Percentiles rank a stretch among this genome's conserved stretches.
phyloP scores from a whole-genome alignment of 805 yeast genomes.

The Alloascoidea africana region DNA sequence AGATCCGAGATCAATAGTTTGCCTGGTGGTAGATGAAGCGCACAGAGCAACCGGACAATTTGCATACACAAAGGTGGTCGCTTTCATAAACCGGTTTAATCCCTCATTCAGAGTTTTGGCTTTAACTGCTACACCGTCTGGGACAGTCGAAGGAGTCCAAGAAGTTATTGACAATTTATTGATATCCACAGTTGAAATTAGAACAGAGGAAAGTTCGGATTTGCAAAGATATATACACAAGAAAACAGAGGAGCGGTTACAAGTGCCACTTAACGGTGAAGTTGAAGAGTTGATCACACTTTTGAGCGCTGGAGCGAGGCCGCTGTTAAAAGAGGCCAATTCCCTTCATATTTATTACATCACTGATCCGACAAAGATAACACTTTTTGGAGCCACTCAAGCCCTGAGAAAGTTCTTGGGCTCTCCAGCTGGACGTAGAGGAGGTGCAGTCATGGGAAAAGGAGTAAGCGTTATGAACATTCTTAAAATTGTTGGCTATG shows the following conservation, averaged over 20 bases:
- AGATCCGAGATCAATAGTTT: constrained; percentile 59
- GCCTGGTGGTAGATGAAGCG: constrained; percentile 88
- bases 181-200: constrained; percentile 66
- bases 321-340: constrained; percentile 48
- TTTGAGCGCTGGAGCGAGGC: constrained; percentile 49
- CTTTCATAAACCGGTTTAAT: constrained; percentile 44
- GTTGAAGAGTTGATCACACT: constrained; percentile 33
- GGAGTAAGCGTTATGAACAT: constrained; percentile 28
- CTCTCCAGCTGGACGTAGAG: constrained; percentile 9
- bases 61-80: constrained; percentile 75
- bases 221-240: constrained; percentile 63
- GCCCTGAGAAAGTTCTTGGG: constrained; percentile 33
- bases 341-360: constrained; percentile 47
- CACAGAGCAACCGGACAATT: constrained; percentile 87
- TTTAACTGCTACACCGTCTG: constrained; percentile 91
- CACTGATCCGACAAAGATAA: constrained; percentile 50
- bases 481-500: constrained; percentile 54
- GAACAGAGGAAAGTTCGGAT: constrained; percentile 78
- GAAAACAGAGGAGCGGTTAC: constrained; percentile 35
- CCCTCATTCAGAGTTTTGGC: constrained; percentile 66
- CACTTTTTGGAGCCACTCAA: constrained; percentile 58
- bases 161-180: constrained; percentile 58
- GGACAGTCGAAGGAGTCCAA: constrained; percentile 79
- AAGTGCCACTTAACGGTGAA: constrained; percentile 11
- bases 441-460: constrained; percentile 7